Evolutionary conservation across 495 filamentous ascomycete genomes (phyloP).

Genomic region (Neurospora intermedia): DNA sequence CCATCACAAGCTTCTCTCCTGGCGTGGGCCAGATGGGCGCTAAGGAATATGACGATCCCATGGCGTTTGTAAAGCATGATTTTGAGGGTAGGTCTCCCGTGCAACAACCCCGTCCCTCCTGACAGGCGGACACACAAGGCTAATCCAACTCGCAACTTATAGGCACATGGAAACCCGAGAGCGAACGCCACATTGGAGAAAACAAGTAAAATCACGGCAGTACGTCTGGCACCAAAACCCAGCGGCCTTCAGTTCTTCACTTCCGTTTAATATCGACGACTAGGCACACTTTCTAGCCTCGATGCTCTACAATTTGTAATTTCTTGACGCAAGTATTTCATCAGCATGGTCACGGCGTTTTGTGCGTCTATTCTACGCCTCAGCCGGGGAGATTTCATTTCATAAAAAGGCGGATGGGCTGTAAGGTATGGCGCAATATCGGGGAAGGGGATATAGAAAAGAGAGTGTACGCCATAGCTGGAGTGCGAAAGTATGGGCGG

Average conservation of each 20-base stretch:
- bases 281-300: background rate
- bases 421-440: background rate
- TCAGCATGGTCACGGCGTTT: background rate
- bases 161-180: conserved; percentile 77
- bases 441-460: background rate
- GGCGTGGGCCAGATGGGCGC: conserved; percentile 91
- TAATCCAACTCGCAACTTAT: conserved; percentile 11
- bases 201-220: conserved; percentile 5
- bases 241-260: background rate
- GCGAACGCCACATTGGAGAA: conserved; percentile 49
- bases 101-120: background rate
- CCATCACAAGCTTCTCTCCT: conserved; percentile 95
- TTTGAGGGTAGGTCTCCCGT: conserved; percentile 63
- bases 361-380: background rate
- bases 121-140: background rate
- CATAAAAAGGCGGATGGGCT: background rate
- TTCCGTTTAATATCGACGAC: background rate
- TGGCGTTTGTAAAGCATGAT: conserved; percentile 96
- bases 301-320: background rate
- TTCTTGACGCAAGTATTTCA: background rate
- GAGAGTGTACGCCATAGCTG: background rate
- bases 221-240: background rate
- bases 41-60: conserved; percentile 80
- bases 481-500: background rate
- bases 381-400: background rate